Conservation (phyloP, 1,284 basidiomycete species). For the Apiotrichum montevideense region DNA sequence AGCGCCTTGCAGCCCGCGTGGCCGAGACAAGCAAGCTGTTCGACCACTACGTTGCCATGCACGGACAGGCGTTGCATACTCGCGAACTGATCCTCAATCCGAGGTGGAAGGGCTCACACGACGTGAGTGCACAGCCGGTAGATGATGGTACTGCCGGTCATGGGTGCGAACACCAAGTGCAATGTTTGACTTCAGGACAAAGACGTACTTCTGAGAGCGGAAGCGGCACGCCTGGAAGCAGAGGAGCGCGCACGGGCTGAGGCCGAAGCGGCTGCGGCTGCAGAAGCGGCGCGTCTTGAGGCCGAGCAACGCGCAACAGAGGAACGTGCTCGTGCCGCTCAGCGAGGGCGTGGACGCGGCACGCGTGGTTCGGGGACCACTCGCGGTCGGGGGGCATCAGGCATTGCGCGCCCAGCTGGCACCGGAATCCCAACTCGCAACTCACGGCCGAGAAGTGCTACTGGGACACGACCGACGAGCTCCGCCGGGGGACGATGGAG, state of each 20-base stretch:
- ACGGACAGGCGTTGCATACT: constrained; percentile 45
- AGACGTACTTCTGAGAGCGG: constrained; percentile 22
- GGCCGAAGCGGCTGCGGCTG: constrained; percentile 1
- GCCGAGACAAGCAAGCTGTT: constrained; percentile 37
- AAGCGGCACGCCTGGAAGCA: constrained; percentile 6
- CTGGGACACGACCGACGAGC: constrained; percentile 1
- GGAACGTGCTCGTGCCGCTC: constrained; percentile 7
- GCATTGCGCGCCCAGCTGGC: background rate
- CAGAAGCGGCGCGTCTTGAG: constrained; percentile 14
- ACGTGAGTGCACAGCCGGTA: constrained; percentile 26
- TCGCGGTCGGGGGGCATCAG: constrained; percentile 4
- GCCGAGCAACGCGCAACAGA: constrained; percentile 16
- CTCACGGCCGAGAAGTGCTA: background rate
- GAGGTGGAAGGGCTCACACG: constrained; percentile 39
- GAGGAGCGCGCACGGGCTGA: background rate
- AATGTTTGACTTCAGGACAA: constrained; percentile 23
- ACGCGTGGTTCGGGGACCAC: background rate
- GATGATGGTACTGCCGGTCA: background rate
- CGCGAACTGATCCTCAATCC: constrained; percentile 36
- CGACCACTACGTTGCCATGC: constrained; percentile 39
- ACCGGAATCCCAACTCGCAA: constrained; percentile 8
- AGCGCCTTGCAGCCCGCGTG: constrained; percentile 41
- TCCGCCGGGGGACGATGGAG: constrained; percentile 27
- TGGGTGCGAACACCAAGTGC: too few species aligned
- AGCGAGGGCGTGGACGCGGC: constrained; percentile 6